Base-by-base conservation (phyloP, 202 grass and related monocot species). In the Schoenoplectus triqueter region DNA sequence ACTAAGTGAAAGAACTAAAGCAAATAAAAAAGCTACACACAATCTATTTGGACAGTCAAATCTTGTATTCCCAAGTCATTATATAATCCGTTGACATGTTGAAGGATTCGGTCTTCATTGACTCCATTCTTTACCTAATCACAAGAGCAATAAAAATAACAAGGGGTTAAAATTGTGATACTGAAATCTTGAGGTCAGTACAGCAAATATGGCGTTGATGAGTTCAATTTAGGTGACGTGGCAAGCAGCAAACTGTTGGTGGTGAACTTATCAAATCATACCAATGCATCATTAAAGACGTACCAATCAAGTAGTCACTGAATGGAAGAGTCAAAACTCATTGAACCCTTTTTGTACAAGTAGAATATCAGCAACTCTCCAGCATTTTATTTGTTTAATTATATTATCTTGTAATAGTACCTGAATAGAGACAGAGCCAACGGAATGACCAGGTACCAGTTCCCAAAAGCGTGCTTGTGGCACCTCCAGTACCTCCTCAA, bases 381-480 rank as follows among this genome's bases (percentile, higher is more conserved):
- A 31, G 31, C 31, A 31, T 31, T 31, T 31, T 31, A 31, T 31
- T 31, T 31, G 31, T 19, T 49, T 66, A 69, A 54, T 79, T 31
- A 82, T n/a, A 14, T 56, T 56, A n/a, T 66, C 14, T 49, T 40
- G 73, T 84, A n/a, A 74, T 74, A 31, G 67, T 93, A 98, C 92
- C 81, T 71, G 73, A 68, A 98, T 76, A 59, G 85, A 93, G 13
- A 98, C 62, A 81, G 92, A 95, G 44, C 95, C 95, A 41, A 95
- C 84, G 7, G 88, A 86, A 49, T 95, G 86, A 68, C 92, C 92
- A 79, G 91, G 95, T 47, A 93, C 88, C 65, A 93, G 91, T 87
- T 98, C 95, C 95, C 95, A 95, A 80, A 95, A 98, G 66, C 91
- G 89, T 64, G 80, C 89, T 85, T 89, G 78, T 47, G 80, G 89